Base-by-base conservation (phyloP, 163 green algal species). In the Chlamydomonas reinhardtii region DNA sequence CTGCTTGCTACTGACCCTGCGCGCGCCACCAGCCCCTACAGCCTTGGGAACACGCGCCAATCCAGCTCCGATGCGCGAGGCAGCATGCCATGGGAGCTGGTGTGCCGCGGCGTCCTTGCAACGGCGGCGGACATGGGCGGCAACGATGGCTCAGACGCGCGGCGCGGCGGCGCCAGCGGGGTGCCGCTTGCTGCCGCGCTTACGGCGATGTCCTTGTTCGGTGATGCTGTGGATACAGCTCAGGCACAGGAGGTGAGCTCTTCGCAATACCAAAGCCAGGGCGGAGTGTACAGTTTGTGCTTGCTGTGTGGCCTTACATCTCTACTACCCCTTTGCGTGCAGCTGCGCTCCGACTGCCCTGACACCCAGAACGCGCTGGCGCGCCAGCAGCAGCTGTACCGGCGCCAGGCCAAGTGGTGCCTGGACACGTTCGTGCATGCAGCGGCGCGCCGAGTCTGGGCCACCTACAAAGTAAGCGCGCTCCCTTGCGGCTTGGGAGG, bases 361-460 rank as follows among this genome's bases (percentile, higher is more conserved):
- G 48, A 56, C 48, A 56, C 48, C 48, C 48, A 56, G 48, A 56
- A 56, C 48, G 6, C 5, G 14, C 48, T 56, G 48, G 11, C 48
- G 48, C 48, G 48, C 11, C 48, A 56, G 14, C 48, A 56, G 48
- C 48, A 56, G 48, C 48, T 56, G 48, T 56, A 56, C 48, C 56
- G 70, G n/a, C 79, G 69, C 20, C 80, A 86, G 80, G 80, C 80
- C 2, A 48, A 61, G 27, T 86, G 80, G 70, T 79, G 56, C 35
- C 29, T 86, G 11, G 29, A 54, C 19, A 35, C 34, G 2, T 79
- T 80, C 56, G 59, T 86, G 27, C 34, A 73, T 12, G 43, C 64
- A 32, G 32, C 80, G 4, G 80, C 80, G 2, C 27, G 35, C 17
- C 71, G 22, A 0, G 54, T 79, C 0, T 86, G 80, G 80, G 69